Percentiles rank a stretch among this genome's conserved stretches.
Evolutionary conservation across 2,329 filamentous ascomycete genomes (phyloP).

Genomic region (Alternaria brassicicola): DNA sequence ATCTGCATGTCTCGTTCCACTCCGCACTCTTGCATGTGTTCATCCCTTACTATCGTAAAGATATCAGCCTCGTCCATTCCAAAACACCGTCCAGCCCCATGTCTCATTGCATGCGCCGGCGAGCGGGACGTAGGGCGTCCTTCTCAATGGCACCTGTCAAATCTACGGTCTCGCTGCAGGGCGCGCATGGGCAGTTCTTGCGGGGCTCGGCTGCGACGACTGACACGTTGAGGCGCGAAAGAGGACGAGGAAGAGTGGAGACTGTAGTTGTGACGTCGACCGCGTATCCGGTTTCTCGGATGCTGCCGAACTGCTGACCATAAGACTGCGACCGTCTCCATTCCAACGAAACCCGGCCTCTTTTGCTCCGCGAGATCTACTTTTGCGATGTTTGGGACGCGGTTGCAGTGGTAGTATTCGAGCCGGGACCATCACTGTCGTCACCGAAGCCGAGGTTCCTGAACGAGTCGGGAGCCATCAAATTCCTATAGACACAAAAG

Average conservation of each 20-base stretch:
- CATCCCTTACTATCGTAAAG: neutral
- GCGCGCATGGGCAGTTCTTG: neutral
- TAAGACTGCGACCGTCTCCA: constrained; percentile 21
- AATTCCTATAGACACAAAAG: constrained; percentile 61
- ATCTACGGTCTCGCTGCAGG: constrained; percentile 17
- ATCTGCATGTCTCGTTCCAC: constrained; percentile 24
- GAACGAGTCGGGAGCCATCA: constrained; percentile 96
- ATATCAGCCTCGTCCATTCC: constrained; percentile 6
- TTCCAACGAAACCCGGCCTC: constrained; percentile 24
- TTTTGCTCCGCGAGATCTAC: constrained; percentile 36
- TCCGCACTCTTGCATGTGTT: constrained; percentile 1
- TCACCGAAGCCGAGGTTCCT: constrained; percentile 84
- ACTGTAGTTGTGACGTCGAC: constrained; percentile 9
- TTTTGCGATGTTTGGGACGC: constrained; percentile 32
- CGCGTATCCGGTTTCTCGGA: constrained; percentile 34
- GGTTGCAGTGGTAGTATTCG: constrained; percentile 32
- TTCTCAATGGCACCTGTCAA: constrained; percentile 38
- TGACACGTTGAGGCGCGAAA: constrained; percentile 10
- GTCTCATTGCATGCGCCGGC: constrained; percentile 2
- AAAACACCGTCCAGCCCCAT: constrained; percentile 8
- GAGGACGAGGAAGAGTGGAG: constrained; percentile 12
- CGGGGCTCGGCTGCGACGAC: constrained; percentile 10
- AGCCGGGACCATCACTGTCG: constrained; percentile 45
- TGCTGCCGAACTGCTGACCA: constrained; percentile 34
- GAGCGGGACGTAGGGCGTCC: constrained; percentile 10